Base-by-base conservation (phyloP, 2,329 filamentous ascomycete species). In the Aspergillus caelatus region DNA sequence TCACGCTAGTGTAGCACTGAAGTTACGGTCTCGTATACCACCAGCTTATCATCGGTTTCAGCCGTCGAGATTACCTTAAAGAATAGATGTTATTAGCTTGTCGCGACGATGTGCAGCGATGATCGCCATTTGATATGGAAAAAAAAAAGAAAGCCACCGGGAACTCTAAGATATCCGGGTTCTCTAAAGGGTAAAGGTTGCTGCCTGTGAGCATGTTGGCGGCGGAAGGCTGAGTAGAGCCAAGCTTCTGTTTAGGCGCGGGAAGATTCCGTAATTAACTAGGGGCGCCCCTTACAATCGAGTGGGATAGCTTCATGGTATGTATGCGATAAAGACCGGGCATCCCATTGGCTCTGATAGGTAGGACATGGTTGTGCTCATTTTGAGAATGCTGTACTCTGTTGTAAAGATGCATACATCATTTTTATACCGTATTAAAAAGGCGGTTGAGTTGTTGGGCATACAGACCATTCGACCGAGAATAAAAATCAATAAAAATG, bases 231-330 rank as follows among this genome's bases (percentile, higher is more conserved):
- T 50, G 54, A 58, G 60, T 34, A 57, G 30, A 30, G 41, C 45
- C 26, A 60, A 59, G 61, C 57, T 46, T 46, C 36, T 28, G 52
- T 28, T 56, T 62, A 58, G 59, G 34, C 56, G 62, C 62, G 62
- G 62, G 62, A 64, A 48, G 55, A 62, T 55, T 64, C 59, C 50
- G 62, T 56, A 56, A 54, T 54, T 50, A 62, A 50, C n/a, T 21
- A 53, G 50, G 45, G 50, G 23, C 28, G 14, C 41, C 26, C 46
- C 46, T 26, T 50, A 30, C 30, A 16, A 10, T 30, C 26, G 7
- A 50, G 6, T 26, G 46, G 16, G 9, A 50, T n/a, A 30, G 46
- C 12, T 19, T 30, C 26, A 52, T 32, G n/a, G 46, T n/a, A 28
- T 16, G 48, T 7, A 5, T 34, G 28, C 19, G 48, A n/a, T 41